Conservation (phyloP, 495 filamentous ascomycete species). For the Neurospora sp. region DNA sequence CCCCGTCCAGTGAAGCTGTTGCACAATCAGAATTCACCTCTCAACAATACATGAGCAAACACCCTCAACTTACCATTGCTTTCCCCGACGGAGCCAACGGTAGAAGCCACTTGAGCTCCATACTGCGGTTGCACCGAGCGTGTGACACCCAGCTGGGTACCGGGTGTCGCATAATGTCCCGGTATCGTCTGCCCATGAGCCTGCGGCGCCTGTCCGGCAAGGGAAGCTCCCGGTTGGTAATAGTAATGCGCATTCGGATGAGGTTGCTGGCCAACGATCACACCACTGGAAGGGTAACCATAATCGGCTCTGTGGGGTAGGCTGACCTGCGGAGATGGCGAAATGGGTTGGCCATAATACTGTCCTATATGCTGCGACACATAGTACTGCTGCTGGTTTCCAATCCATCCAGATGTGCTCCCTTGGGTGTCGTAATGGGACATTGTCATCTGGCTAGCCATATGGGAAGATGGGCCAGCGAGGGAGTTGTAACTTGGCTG, state of each 20-base stretch:
- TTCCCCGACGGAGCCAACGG: not conserved
- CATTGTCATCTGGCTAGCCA: conserved; percentile 36
- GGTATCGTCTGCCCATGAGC: conserved; percentile 20
- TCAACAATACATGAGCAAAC: not conserved
- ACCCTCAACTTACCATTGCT: conserved; percentile 5
- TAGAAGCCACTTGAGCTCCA: not conserved
- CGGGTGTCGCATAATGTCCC: conserved; percentile 20
- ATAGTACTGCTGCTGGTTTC: conserved; percentile 31
- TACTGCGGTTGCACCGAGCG: conserved; percentile 5
- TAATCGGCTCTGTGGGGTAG: conserved; percentile 23
- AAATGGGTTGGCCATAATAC: conserved; percentile 27
- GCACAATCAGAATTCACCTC: not conserved
- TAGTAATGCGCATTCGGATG: conserved; percentile 28
- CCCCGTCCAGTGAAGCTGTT: conserved; percentile 21
- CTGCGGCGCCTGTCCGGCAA: conserved; percentile 14
- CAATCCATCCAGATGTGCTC: conserved; percentile 16
- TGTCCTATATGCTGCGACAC: conserved; percentile 30
- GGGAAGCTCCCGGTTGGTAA: conserved; percentile 25
- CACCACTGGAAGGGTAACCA: conserved; percentile 27
- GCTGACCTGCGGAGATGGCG: conserved; percentile 21
- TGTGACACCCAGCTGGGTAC: conserved; percentile 3
- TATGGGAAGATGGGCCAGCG: conserved; percentile 26
- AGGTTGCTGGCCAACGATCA: conserved; percentile 28
- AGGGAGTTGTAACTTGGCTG: conserved; percentile 28
- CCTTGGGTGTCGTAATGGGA: conserved; percentile 35